Conservation (phyloP, 495 filamentous ascomycete genomes). For the Stereocaulon alpinum region DNA sequence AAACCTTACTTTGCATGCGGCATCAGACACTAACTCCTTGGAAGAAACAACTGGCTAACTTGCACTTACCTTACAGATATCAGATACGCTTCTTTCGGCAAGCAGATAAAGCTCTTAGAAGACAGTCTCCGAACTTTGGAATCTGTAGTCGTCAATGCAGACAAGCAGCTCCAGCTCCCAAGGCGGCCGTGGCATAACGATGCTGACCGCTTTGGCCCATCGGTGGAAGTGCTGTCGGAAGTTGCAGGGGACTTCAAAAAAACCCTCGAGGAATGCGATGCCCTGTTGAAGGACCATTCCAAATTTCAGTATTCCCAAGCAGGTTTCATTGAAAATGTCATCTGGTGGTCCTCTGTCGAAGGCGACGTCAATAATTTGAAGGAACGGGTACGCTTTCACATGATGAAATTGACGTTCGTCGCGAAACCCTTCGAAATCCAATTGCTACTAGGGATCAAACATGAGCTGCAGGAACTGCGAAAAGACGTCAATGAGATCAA, state of each 20-base stretch:
- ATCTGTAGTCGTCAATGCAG: slow-evolving; percentile 11
- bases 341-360: slow-evolving; percentile 15
- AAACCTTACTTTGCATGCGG: neutral
- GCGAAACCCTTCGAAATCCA: slow-evolving; percentile 21
- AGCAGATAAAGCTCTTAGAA: slow-evolving; percentile 14
- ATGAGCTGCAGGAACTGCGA: slow-evolving; percentile 17
- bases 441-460: slow-evolving; percentile 16
- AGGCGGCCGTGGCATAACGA: slow-evolving; percentile 14
- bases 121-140: slow-evolving; percentile 11
- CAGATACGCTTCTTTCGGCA: slow-evolving; percentile 16
- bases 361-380: slow-evolving; percentile 17
- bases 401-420: slow-evolving; percentile 16
- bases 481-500: slow-evolving; percentile 14
- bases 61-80: slow-evolving; percentile 11
- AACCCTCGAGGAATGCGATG: slow-evolving; percentile 19
- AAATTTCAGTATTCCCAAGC: slow-evolving; percentile 8
- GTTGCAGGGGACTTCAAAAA: slow-evolving; percentile 18
- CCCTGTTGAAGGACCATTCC: slow-evolving; percentile 8
- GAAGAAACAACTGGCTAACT: neutral
- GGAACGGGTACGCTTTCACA: slow-evolving; percentile 19
- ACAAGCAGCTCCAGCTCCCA: slow-evolving; percentile 10
- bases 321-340: slow-evolving; percentile 18
- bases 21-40: too few species aligned
- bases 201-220: slow-evolving; percentile 9
- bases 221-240: slow-evolving; percentile 11